These are phyloP conservation scores for Boletellus emodensis DNA, from an alignment of 768 basidiomycete species.

Conservation along the genomic window DNA sequence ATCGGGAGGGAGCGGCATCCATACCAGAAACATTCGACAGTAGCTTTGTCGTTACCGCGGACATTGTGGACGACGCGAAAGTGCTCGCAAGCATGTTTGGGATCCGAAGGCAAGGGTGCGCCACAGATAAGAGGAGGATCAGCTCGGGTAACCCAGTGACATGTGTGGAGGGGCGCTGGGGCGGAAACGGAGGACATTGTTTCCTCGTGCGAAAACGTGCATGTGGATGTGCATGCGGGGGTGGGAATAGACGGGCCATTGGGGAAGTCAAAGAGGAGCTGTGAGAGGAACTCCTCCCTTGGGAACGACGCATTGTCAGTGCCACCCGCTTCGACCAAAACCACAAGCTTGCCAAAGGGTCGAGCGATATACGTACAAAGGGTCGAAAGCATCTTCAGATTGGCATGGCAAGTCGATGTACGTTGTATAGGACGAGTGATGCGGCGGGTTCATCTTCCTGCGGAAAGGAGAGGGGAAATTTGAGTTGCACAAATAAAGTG, in stretches of 20 bases:
- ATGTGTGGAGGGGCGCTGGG: background rate
- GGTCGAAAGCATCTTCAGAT: background rate
- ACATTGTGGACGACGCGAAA: slow-evolving; percentile 14
- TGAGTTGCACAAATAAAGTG: background rate
- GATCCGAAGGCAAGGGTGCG: slow-evolving; percentile 1
- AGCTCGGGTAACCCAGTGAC: slow-evolving; percentile 8
- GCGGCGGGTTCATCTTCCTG: background rate
- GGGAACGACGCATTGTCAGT: background rate
- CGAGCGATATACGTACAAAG: slow-evolving; percentile 8
- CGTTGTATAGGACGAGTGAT: background rate
- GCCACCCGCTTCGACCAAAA: background rate
- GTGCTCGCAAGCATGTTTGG: slow-evolving; percentile 8
- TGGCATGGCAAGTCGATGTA: background rate
- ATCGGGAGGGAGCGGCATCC: slow-evolving; percentile 14
- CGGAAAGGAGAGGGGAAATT: background rate
- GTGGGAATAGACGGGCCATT: background rate
- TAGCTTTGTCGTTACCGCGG: slow-evolving; percentile 18
- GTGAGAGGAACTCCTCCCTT: slow-evolving; percentile 19
- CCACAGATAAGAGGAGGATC: slow-evolving; percentile 7
- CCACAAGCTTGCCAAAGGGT: background rate
- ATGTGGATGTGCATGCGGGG: background rate
- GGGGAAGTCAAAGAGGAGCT: slow-evolving; percentile 1
- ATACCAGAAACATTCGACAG: slow-evolving; percentile 9
- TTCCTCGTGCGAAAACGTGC: background rate
- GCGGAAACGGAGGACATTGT: background rate